phyloP scores from a whole-genome alignment of 2,329 filamentous ascomycete genomes.

The Exophiala sp. region DNA sequence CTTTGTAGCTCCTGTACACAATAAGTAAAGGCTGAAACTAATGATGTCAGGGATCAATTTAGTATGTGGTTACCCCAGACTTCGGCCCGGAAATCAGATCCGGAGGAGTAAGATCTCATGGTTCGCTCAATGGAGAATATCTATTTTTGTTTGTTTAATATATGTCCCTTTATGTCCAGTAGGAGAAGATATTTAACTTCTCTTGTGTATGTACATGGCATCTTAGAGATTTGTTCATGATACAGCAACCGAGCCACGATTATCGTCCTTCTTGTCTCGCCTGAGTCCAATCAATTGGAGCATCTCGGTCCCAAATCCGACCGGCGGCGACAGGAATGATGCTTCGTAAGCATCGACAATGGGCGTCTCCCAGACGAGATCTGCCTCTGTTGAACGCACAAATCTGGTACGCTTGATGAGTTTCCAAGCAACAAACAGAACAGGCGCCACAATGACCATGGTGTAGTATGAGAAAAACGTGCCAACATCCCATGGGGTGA shows the following conservation, averaged over 20 bases:
- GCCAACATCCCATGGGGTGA: slow-evolving; percentile 64
- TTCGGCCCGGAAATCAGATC: too few relatives aligned
- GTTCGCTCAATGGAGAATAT: background rate
- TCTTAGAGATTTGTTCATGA: too few relatives aligned
- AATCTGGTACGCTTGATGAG: slow-evolving; percentile 31
- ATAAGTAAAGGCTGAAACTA: too few relatives aligned
- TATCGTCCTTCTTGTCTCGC: slow-evolving; percentile 10
- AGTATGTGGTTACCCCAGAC: too few relatives aligned
- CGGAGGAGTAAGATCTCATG: too few relatives aligned
- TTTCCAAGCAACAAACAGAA: slow-evolving; percentile 20
- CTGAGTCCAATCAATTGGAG: slow-evolving; percentile 23
- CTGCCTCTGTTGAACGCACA: slow-evolving; percentile 32
- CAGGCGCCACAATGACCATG: slow-evolving; percentile 19
- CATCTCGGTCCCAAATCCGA: slow-evolving; percentile 31
- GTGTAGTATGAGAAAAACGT: slow-evolving; percentile 58
- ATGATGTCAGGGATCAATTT: too few relatives aligned
- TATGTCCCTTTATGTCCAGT: too few relatives aligned
- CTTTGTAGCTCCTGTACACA: too few relatives aligned
- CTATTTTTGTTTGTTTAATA: background rate
- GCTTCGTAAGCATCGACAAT: slow-evolving; percentile 57
- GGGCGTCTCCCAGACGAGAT: slow-evolving; percentile 60
- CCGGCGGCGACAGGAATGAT: slow-evolving; percentile 47
- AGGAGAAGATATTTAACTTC: too few relatives aligned
- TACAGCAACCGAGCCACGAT: slow-evolving; percentile 1
- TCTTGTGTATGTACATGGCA: too few relatives aligned